These are phyloP conservation scores for Agastache rugosa DNA, from an alignment of 257 asterid species.

Conservation along the genomic window DNA sequence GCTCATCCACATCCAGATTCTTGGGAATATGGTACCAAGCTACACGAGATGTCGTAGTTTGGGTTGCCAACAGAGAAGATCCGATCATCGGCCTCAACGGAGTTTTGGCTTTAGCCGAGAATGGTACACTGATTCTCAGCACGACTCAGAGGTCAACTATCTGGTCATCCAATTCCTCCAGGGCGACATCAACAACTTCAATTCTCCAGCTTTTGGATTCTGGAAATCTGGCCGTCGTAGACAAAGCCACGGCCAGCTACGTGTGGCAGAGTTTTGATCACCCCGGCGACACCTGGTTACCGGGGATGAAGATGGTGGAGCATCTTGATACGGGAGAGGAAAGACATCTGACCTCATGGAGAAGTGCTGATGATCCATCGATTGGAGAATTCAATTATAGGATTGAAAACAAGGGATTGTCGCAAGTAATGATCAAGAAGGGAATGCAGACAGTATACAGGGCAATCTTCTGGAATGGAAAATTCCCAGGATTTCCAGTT, in stretches of 20 bases:
- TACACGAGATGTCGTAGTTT: conserved; percentile 32
- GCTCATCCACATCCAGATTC: conserved; percentile 15
- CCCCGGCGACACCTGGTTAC: conserved; percentile 26
- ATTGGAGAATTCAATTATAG: conserved; percentile 13
- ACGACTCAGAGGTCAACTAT: not conserved
- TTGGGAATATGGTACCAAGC: conserved; percentile 29
- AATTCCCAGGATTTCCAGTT: not conserved
- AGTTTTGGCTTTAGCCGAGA: not conserved
- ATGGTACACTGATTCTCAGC: conserved; percentile 23
- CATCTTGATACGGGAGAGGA: conserved; percentile 8
- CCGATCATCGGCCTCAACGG: conserved; percentile 17
- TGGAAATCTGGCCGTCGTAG: conserved; percentile 21
- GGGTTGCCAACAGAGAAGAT: conserved; percentile 32
- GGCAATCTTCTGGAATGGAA: conserved; percentile 25
- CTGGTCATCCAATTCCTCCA: conserved; percentile 22
- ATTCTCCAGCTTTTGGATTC: conserved; percentile 17
- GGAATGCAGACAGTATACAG: not conserved
- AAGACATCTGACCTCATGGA: conserved; percentile 29
- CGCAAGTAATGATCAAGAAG: not conserved
- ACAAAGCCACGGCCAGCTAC: conserved; percentile 1
- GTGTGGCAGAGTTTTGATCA: conserved; percentile 30
- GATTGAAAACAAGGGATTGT: conserved; percentile 25
- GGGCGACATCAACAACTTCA: not conserved
- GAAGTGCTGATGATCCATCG: conserved; percentile 33
- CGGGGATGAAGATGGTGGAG: conserved; percentile 32